Evolutionary conservation across 2,329 filamentous ascomycete species (phyloP).

Genomic region (Neofusicoccum ribis): DNA sequence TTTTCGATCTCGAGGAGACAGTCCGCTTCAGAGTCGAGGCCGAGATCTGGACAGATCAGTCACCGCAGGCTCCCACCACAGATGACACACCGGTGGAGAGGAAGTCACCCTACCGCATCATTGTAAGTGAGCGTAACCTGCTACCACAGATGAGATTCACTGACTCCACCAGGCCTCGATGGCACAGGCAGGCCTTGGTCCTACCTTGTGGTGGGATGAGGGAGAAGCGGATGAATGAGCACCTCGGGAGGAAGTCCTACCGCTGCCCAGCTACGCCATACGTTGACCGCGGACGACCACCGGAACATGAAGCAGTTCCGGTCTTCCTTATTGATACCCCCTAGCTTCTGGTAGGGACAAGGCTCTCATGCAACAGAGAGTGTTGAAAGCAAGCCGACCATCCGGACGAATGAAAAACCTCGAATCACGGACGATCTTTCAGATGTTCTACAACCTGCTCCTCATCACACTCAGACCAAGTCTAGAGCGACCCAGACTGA

Average conservation of each 20-base stretch:
- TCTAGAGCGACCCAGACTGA: not conserved
- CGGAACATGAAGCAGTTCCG: not conserved
- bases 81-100: constrained; percentile 63
- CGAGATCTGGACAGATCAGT: constrained; percentile 90
- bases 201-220: constrained; percentile 47
- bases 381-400: not conserved
- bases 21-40: constrained; percentile 83
- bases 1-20: constrained; percentile 86
- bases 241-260: not conserved
- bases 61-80: constrained; percentile 73
- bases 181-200: constrained; percentile 49
- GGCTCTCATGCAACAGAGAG: not conserved
- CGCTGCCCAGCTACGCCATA: not conserved
- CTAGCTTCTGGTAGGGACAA: not conserved
- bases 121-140: constrained; percentile 31
- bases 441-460: not conserved
- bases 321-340: not conserved
- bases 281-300: not conserved
- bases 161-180: constrained; percentile 43
- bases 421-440: not conserved
- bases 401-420: not conserved
- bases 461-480: not conserved
- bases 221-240: constrained; percentile 16
- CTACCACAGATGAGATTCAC: not conserved
- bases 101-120: constrained; percentile 70